These are phyloP conservation scores for Phialocephala sp. DNA, from an alignment of 2,329 filamentous ascomycete species.

Conservation along the genomic window DNA sequence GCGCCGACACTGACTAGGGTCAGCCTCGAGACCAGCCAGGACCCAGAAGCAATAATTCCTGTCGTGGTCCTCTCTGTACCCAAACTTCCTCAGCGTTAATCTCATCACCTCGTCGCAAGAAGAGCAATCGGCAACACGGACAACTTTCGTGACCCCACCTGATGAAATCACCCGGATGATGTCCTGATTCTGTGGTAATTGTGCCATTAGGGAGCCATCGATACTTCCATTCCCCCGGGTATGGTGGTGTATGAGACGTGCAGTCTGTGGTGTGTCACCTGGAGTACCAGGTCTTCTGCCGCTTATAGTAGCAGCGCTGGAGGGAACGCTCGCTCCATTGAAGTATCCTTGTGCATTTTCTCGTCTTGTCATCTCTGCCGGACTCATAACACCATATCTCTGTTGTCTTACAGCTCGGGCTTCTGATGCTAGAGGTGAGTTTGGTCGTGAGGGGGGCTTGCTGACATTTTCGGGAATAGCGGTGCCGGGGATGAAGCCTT, in stretches of 20 bases:
- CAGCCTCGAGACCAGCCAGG: conserved; percentile 81
- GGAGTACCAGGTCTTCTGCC: conserved; percentile 65
- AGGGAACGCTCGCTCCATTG: conserved; percentile 54
- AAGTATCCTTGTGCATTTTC: conserved; percentile 58
- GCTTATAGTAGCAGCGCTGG: conserved; percentile 56
- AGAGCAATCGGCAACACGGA: conserved; percentile 90
- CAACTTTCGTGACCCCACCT: conserved; percentile 87
- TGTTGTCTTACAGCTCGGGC: conserved; percentile 43
- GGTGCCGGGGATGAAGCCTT: conserved; percentile 43
- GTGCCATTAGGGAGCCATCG: conserved; percentile 85
- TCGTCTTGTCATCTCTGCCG: conserved; percentile 57
- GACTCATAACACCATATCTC: conserved; percentile 65
- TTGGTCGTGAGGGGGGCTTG: conserved; percentile 70
- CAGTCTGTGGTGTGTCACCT: conserved; percentile 66
- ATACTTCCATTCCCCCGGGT: conserved; percentile 82
- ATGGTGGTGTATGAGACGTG: conserved; percentile 69
- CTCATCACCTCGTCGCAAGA: conserved; percentile 93
- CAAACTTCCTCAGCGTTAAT: conserved; percentile 86
- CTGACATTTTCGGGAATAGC: conserved; percentile 47
- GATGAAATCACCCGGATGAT: conserved; percentile 94
- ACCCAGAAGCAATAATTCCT: conserved; percentile 98
- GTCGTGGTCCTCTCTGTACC: conserved; percentile 86
- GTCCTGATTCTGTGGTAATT: conserved; percentile 82
- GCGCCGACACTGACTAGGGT: conserved; percentile 79
- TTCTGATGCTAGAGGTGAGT: conserved; percentile 61